Conservation (phyloP, 495 filamentous ascomycete genomes). For the Cladorrhinum samala region DNA sequence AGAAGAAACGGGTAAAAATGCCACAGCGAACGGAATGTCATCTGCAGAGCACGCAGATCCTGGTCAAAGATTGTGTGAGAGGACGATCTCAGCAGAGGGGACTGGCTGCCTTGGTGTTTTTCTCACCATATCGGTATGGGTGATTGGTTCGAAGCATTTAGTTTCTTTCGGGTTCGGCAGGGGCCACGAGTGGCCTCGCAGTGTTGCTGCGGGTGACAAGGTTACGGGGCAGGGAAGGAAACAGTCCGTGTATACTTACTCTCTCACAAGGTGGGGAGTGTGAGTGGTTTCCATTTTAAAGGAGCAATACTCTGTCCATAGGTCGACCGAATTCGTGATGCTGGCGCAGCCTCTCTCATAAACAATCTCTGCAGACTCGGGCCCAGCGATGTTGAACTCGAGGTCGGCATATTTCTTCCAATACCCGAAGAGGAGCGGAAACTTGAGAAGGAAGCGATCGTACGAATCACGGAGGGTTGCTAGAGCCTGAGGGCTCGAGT, state of each 20-base stretch:
- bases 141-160: constrained; percentile 14
- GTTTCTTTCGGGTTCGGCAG: constrained; percentile 20
- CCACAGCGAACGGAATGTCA: constrained; percentile 35
- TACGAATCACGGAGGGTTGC: constrained; percentile 76
- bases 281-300: constrained; percentile 98
- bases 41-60: constrained; percentile 45
- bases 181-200: constrained; percentile 22
- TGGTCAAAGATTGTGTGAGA: constrained; percentile 55
- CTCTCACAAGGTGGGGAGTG: constrained; percentile 91
- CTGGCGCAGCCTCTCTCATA: constrained; percentile 94
- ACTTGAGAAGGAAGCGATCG: constrained; percentile 90
- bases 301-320: constrained; percentile 94
- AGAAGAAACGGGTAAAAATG: constrained; percentile 35
- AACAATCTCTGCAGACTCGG: constrained; percentile 97
- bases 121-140: constrained; percentile 45
- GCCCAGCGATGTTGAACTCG: constrained; percentile 93
- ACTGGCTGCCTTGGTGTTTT: constrained; percentile 43
- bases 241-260: constrained; percentile 80
- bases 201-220: constrained; percentile 34
- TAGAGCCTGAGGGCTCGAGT: constrained; percentile 92
- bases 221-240: constrained; percentile 62
- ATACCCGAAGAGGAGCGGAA: constrained; percentile 93
- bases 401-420: constrained; percentile 99
- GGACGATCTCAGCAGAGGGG: constrained; percentile 41
- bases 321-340: constrained; percentile 85